Conservation (phyloP, 306 rosid species). For the Pyrus bretschneideri region DNA sequence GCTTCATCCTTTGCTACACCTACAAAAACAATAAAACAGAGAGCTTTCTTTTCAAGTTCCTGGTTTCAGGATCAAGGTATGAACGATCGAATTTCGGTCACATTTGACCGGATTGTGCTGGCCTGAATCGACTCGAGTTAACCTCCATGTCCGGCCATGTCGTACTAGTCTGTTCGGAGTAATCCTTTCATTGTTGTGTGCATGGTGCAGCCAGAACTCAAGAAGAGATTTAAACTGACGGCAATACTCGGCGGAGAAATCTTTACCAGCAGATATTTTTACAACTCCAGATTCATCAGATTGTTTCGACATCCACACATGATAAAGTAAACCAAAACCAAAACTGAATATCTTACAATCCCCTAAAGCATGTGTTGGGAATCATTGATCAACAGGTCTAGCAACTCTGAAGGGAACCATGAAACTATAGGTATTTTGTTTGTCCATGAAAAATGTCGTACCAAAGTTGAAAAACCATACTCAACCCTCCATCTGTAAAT, state of each 20-base stretch:
- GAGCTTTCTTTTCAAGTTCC: no score
- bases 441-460: background rate
- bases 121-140: background rate
- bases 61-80: no score
- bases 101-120: background rate
- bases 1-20: no score
- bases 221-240: no score
- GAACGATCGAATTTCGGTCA: background rate
- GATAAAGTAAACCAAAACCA: background rate
- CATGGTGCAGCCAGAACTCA: no score
- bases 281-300: background rate
- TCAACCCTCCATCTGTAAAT: constrained; percentile 29
- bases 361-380: background rate
- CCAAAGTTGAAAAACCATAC: background rate
- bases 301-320: background rate
- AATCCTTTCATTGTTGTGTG: no score
- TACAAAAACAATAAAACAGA: no score
- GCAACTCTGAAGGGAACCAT: no score
- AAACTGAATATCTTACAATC: background rate
- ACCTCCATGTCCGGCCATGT: background rate
- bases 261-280: no score
- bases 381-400: background rate
- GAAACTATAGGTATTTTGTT: background rate
- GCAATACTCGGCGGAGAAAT: background rate
- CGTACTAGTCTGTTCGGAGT: no score